Conservation (phyloP, 2,329 filamentous ascomycete genomes). For the Metarhizium rileyi region DNA sequence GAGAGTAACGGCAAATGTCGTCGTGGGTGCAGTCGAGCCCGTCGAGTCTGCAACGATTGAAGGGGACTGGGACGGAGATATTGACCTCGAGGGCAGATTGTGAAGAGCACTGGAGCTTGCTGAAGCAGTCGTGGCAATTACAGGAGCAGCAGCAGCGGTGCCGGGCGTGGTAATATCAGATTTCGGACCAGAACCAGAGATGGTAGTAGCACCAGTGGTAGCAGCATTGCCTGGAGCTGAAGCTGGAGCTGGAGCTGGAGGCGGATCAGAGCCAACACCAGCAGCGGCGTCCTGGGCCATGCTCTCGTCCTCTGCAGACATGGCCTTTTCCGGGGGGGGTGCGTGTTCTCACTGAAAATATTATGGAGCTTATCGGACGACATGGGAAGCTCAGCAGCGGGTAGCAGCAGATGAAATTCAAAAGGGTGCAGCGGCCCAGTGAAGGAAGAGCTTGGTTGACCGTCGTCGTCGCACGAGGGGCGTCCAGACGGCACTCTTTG, state of each 20-base stretch:
- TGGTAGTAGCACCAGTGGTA: background rate
- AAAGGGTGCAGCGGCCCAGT: conserved; percentile 3
- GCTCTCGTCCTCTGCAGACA: conserved; percentile 19
- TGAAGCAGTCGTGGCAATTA: conserved; percentile 11
- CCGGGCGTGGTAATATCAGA: conserved; percentile 4
- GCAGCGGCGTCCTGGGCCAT: conserved; percentile 20
- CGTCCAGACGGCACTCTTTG: conserved; percentile 3
- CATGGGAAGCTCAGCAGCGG: conserved; percentile 18
- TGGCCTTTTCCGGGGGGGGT: conserved; percentile 9
- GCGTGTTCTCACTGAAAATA: conserved; percentile 24
- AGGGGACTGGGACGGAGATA: conserved; percentile 3
- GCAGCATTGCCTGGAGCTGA: conserved; percentile 9
- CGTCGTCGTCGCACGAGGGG: conserved; percentile 6
- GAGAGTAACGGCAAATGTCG: background rate
- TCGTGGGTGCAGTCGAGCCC: background rate
- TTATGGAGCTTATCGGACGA: conserved; percentile 26
- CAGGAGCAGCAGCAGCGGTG: conserved; percentile 1
- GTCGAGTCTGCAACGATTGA: conserved; percentile 1
- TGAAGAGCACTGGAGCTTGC: conserved; percentile 3
- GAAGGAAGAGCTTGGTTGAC: conserved; percentile 1
- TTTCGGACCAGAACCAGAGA: conserved; percentile 1
- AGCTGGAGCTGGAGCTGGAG: no score
- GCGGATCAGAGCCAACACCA: conserved; percentile 16
- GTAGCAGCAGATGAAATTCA: conserved; percentile 5
- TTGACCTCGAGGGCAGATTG: background rate